Conservation (phyloP, 2,329 filamentous ascomycete genomes). For the Fusarium sp. region DNA sequence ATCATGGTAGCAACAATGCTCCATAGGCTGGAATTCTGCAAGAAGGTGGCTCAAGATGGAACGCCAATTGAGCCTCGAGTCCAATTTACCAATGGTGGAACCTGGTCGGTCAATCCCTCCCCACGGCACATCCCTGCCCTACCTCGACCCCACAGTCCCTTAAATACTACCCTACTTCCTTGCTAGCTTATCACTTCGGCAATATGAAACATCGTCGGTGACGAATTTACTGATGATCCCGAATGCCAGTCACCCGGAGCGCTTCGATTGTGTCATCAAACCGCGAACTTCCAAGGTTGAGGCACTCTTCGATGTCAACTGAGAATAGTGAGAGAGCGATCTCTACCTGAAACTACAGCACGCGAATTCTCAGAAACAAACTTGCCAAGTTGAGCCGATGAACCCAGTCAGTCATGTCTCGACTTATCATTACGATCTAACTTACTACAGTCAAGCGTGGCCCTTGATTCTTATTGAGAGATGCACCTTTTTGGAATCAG, state of each 20-base stretch:
- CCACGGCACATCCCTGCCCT: not conserved
- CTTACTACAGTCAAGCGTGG: not conserved
- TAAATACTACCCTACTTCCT: not conserved
- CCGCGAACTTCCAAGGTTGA: conserved; percentile 30
- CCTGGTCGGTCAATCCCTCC: conserved; percentile 44
- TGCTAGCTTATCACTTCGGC: not conserved
- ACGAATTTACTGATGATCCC: not conserved
- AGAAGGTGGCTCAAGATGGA: conserved; percentile 41
- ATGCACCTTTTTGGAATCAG: not conserved
- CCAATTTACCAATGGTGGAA: conserved; percentile 49
- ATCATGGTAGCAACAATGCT: conserved; percentile 52
- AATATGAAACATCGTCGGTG: not conserved
- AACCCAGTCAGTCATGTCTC: not conserved
- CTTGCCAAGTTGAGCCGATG: not conserved
- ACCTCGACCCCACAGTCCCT: conserved; percentile 1
- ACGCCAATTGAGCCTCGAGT: conserved; percentile 45
- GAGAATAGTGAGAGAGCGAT: not conserved
- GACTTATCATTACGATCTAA: not conserved
- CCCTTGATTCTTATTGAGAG: not conserved
- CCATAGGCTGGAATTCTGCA: conserved; percentile 45
- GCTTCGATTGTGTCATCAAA: conserved; percentile 47
- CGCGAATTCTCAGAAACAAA: too few relatives aligned
- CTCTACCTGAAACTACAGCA: not conserved
- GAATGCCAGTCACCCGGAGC: conserved; percentile 47
- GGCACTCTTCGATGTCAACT: conserved; percentile 24